A percentile compares a stretch with the other conserved stretches of the same genome.
These are phyloP conservation scores for Aspergillus indologenus DNA, from an alignment of 495 filamentous ascomycete species.

Conservation along the genomic window DNA sequence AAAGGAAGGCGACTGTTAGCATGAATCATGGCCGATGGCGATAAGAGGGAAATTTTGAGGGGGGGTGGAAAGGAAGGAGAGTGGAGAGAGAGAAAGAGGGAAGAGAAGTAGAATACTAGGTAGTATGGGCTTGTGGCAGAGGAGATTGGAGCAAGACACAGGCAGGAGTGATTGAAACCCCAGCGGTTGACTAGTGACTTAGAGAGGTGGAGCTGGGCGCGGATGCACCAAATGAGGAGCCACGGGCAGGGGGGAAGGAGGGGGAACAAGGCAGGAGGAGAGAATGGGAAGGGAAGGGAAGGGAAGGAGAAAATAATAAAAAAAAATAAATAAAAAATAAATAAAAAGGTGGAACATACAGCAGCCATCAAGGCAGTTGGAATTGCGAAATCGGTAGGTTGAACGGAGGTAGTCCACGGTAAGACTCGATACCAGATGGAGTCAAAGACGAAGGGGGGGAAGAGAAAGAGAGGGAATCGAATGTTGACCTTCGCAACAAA, in stretches of 20 bases:
- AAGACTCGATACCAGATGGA: background rate
- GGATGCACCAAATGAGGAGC: conserved; percentile 26
- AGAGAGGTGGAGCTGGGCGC: conserved; percentile 19
- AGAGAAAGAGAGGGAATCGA: background rate
- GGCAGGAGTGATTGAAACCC: conserved; percentile 16
- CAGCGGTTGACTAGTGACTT: conserved; percentile 19
- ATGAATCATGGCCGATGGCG: conserved; percentile 8
- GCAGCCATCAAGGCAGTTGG: conserved; percentile 29
- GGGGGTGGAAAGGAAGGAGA: conserved; percentile 11
- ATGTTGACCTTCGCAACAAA: background rate
- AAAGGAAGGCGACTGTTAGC: conserved; percentile 15
- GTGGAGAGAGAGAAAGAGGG: conserved; percentile 13
- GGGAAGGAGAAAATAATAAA: no score
- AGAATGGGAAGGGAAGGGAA: no score
- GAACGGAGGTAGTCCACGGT: conserved; percentile 28
- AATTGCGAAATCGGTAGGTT: background rate
- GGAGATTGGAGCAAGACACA: conserved; percentile 18
- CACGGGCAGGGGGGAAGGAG: conserved; percentile 13
- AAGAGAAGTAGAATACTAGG: no score
- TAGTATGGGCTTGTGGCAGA: no score
- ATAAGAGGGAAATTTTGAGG: background rate
- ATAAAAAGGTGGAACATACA: conserved; percentile 35
- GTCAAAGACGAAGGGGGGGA: conserved; percentile 9
- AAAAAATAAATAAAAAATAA: no score
- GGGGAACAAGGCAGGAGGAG: conserved; percentile 13